These are phyloP conservation scores for Flaveria bidentis DNA, from an alignment of 129 eudicot species.

Conservation along the genomic window DNA sequence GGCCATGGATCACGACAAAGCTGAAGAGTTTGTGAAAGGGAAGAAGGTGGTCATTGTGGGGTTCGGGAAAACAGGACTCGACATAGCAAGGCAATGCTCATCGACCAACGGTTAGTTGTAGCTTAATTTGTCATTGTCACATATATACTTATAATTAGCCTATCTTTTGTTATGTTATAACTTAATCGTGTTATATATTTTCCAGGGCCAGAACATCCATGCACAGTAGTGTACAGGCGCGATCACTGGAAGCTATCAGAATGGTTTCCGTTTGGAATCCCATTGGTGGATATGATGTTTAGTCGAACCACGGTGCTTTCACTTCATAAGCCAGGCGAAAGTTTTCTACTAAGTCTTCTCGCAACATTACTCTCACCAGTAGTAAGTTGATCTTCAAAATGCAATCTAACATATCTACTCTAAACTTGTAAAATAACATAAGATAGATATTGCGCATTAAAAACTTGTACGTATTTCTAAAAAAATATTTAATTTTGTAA, in stretches of 20 bases:
- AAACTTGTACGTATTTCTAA: too few species aligned
- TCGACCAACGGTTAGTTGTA: not conserved
- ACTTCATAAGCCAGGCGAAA: conserved; percentile 6
- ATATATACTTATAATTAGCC: not conserved
- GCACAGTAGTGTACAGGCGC: not conserved
- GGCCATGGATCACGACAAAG: conserved; percentile 17
- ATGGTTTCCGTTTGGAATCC: conserved; percentile 1
- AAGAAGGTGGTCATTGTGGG: conserved; percentile 12
- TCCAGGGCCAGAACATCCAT: conserved; percentile 11
- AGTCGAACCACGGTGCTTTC: conserved; percentile 3
- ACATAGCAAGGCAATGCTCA: not conserved
- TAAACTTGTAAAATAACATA: too few species aligned
- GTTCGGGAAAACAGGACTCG: conserved; percentile 16
- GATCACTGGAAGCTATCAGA: conserved; percentile 3
- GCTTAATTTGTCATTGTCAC: not conserved
- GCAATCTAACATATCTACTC: too few species aligned
- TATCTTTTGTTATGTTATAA: not conserved
- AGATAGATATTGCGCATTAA: too few species aligned
- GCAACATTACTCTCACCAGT: conserved; percentile 11
- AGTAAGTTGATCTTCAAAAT: not conserved
- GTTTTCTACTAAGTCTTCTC: not conserved
- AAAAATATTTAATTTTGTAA: too few species aligned
- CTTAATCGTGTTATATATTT: not conserved
- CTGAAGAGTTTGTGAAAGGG: conserved; percentile 5
- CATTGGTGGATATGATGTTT: not conserved